Base-by-base conservation (phyloP, 2,329 filamentous ascomycete genomes). In the Verticillium dahliae region DNA sequence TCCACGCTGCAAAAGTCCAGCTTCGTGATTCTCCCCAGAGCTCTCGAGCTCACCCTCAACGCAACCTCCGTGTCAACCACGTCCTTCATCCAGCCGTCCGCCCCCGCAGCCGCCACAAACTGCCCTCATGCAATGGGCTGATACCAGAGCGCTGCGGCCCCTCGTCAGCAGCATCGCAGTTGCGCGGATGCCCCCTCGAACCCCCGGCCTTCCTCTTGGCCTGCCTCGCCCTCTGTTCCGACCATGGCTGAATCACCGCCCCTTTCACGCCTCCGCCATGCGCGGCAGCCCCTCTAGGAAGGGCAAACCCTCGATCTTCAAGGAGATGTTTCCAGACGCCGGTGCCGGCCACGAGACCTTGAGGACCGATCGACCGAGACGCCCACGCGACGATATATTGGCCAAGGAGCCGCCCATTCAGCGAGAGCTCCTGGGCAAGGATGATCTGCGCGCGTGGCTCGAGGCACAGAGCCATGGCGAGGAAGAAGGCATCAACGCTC, bases 81-180 rank as follows among this genome's bases (percentile, higher is more conserved):
- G 15, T 39, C 39, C 6, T 45, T n/a, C 7, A 45, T n/a, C 15
- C 39, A 14, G 15, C 39, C 39, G 6, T 6, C 39, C 39, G 9
- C 38, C 38, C 6, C 39, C 39, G 39, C 39, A 14, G 13, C 15
- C 15, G 13, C 39, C 33, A 33, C 52, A 15, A 34, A 41, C 27
- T 33, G 58, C 22, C 58, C 60, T 33, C 62, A 65, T 65, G 63
- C 63, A 54, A 65, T 65, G 62, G 63, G 60, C 62, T 64, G 63
- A 64, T 35, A 58, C 60, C 31, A 60, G 62, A 65, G 60, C 58
- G 58, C 58, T 64, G 60, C 54, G 63, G 56, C 61, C 60, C 60
- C 60, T 58, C 59, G 58, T 56, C 57, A 56, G 38, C 55, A 63
- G 62, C 60, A 62, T 63, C 59, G 62, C 63, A 63, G n/a, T 50